Evolutionary conservation across 176 grass and related monocot species (phyloP), one percentile per base, ranked within the genome.

Genomic region (Oryza glaberrima): DNA sequence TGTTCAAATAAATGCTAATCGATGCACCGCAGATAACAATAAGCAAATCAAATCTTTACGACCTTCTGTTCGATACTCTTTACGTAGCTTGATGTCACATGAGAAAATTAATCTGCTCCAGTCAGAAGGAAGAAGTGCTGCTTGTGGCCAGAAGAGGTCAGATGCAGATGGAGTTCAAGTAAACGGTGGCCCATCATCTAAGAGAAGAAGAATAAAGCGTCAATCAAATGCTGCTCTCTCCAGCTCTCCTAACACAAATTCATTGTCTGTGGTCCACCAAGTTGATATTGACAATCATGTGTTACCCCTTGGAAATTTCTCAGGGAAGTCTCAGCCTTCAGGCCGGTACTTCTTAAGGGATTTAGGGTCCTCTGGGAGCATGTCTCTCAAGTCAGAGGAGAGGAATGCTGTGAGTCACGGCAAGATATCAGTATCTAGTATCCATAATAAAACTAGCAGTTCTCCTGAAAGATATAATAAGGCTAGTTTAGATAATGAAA

Each of bases 1-100:
- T 92, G 32, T 77, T 70, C 72, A 77, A 87, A 73, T 69, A 67
- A 78, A 78, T 84, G 49, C n/a, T 36, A 47, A 78, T 75, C 68
- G 61, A 73, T 87, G 81, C 78, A 87, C 40, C 52, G 10, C 20
- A 1, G 60, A 86, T n/a, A 86, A 54, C 40, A 35, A 44, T 58
- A 51, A 58, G 49, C 17, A 13, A 66, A 73, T 67, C 10, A 77
- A 87, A 7, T 67, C 16, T 84, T 79, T 63, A 40, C 45, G 23
- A 45, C 47, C 69, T 67, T 63, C 38, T 75, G 54, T 65, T 81
- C 77, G 45, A 38, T 86, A 73, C 44, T 52, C 73, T 49, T 86
- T 79, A 41, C 7, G 67, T 30, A 91, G 47, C 44, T 49, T 51
- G 72, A 74, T 17, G 28, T 73, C 82, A 56, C 12, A 43, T 65